Evolutionary conservation across 1,139 yeast species (phyloP).

Genomic region (Suhomyces terraborum): DNA sequence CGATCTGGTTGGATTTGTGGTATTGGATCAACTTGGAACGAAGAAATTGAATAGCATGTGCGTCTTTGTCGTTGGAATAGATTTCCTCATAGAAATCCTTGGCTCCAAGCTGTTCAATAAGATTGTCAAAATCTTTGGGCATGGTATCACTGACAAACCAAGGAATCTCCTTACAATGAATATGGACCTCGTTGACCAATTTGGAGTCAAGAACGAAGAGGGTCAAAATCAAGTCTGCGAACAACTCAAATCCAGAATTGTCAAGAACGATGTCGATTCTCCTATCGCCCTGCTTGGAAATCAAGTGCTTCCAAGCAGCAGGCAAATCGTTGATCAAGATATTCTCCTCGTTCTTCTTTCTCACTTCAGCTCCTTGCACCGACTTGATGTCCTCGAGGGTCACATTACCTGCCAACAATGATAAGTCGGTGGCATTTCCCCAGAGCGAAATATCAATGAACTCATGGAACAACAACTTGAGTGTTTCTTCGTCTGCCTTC

Average conservation of each 20-base stretch:
- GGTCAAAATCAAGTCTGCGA: slow-evolving; percentile 78
- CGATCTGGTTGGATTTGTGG: slow-evolving; percentile 51
- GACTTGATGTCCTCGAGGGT: slow-evolving; percentile 82
- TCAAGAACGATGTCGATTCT: slow-evolving; percentile 87
- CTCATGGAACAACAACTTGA: slow-evolving; percentile 66
- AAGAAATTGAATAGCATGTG: slow-evolving; percentile 38
- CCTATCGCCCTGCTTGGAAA: slow-evolving; percentile 28
- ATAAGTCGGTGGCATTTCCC: slow-evolving; percentile 98
- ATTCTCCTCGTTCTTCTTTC: slow-evolving; percentile 81
- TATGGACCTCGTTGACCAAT: slow-evolving; percentile 60
- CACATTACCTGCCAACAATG: slow-evolving; percentile 80
- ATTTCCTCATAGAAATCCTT: slow-evolving; percentile 53
- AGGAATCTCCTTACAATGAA: slow-evolving; percentile 90
- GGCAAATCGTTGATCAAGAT: slow-evolving; percentile 77
- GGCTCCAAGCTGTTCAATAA: slow-evolving; percentile 61
- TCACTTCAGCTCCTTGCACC: slow-evolving; percentile 85
- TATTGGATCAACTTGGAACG: slow-evolving; percentile 53
- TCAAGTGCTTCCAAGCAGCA: slow-evolving; percentile 60
- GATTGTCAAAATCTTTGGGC: slow-evolving; percentile 69
- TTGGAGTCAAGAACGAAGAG: slow-evolving; percentile 74
- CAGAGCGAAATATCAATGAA: slow-evolving; percentile 87
- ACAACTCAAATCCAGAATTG: slow-evolving; percentile 93
- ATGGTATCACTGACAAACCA: slow-evolving; percentile 98
- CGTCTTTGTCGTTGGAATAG: slow-evolving; percentile 25
- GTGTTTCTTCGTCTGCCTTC: slow-evolving; percentile 29